A percentile compares a stretch with the other conserved stretches of the same genome.
Conservation (phyloP, 257 asterid species). For the Henckelia pumila region DNA sequence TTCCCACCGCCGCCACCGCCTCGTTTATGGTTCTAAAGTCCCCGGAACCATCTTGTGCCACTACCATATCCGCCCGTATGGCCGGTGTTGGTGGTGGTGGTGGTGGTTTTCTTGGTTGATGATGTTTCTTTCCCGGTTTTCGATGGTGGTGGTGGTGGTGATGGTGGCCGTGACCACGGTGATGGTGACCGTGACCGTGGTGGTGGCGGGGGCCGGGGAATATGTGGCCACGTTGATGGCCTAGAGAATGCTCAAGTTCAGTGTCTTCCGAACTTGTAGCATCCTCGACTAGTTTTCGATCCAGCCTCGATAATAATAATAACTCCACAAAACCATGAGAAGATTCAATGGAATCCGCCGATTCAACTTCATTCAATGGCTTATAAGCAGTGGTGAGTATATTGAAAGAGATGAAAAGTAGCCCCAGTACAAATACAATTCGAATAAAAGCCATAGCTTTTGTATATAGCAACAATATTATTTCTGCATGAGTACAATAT, state of each 20-base stretch:
- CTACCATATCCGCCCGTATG: background rate
- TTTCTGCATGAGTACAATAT: no score
- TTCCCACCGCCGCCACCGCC: background rate
- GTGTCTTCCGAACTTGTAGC: background rate
- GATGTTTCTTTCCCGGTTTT: no score
- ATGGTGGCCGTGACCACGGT: background rate
- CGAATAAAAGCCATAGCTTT: background rate
- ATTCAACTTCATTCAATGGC: background rate
- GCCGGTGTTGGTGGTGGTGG: background rate
- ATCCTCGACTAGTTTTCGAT: background rate
- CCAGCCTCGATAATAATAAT: no score
- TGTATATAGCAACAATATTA: no score
- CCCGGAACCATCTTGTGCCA: background rate
- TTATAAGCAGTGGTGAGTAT: background rate
- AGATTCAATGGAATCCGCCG: background rate
- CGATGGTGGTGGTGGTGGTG: background rate
- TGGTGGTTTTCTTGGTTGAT: background rate
- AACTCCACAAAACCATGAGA: no score
- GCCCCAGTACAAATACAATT: background rate
- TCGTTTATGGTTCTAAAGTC: background rate
- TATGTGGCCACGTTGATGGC: no score
- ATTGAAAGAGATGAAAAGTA: background rate
- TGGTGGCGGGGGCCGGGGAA: no score
- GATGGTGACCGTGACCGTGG: no score
- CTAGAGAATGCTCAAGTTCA: background rate